Evolutionary conservation across 768 basidiomycete species (phyloP).

Genomic region (Leccinum truebloodii): DNA sequence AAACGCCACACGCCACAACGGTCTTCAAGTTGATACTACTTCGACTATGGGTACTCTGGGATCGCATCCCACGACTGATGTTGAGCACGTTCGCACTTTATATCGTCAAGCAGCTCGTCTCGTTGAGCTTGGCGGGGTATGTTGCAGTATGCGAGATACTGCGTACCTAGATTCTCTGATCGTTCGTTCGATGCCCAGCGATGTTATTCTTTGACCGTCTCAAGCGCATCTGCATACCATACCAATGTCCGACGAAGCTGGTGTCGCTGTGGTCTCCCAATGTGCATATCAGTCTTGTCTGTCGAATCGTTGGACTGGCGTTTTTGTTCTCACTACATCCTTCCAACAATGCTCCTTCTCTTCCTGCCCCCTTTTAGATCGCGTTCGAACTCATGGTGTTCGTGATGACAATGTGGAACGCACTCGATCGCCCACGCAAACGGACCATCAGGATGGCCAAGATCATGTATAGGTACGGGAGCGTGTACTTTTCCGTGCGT

Average conservation of each 20-base stretch:
- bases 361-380: slow-evolving; percentile 11
- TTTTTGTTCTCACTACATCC: neutral
- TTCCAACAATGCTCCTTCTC: neutral
- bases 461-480: slow-evolving; percentile 20
- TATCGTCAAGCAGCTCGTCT: slow-evolving; percentile 29
- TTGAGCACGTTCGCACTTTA: slow-evolving; percentile 31
- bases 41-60: slow-evolving; percentile 41
- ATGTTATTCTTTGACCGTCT: slow-evolving; percentile 10
- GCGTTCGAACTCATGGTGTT: too few relatives aligned
- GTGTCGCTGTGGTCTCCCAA: slow-evolving; percentile 31
- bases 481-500: slow-evolving; percentile 31
- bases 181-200: slow-evolving; percentile 12
- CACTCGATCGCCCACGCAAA: too few relatives aligned
- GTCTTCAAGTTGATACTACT: slow-evolving; percentile 26
- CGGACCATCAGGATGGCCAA: slow-evolving; percentile 14
- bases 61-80: slow-evolving; percentile 29
- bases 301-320: neutral
- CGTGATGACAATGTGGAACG: too few relatives aligned
- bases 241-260: slow-evolving; percentile 17
- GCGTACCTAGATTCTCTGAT: slow-evolving; percentile 8
- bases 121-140: slow-evolving; percentile 26
- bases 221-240: slow-evolving; percentile 21
- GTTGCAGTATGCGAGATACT: slow-evolving; percentile 28
- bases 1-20: too few relatives aligned
- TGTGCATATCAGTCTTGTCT: slow-evolving; percentile 10